Evolutionary conservation across 179 eudicot species (phyloP).

Genomic region (Carnegiea gigantea): DNA sequence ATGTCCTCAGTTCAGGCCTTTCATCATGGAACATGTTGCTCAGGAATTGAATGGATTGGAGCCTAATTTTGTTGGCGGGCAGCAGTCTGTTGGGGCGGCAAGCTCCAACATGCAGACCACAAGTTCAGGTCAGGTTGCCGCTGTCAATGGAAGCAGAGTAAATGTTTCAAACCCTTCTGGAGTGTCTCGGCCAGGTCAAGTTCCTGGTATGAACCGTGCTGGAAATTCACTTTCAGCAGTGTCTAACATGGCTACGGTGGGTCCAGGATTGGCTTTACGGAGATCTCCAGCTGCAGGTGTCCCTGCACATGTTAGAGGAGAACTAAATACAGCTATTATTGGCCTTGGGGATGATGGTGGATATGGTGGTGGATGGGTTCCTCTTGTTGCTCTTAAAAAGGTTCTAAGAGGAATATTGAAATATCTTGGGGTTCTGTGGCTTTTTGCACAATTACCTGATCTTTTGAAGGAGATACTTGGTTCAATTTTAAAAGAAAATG

Average conservation of each 20-base stretch:
- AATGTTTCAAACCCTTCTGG: slow-evolving; percentile 49
- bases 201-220: slow-evolving; percentile 53
- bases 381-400: slow-evolving; percentile 96
- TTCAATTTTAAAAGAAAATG: slow-evolving; percentile 89
- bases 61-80: slow-evolving; percentile 69
- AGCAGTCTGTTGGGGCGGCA: slow-evolving; percentile 51
- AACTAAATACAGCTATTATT: slow-evolving; percentile 90
- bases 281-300: slow-evolving; percentile 77
- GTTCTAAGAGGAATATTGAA: slow-evolving; percentile 94
- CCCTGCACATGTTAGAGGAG: slow-evolving; percentile 97
- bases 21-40: slow-evolving; percentile 99
- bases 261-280: slow-evolving; percentile 61
- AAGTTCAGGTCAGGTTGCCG: slow-evolving; percentile 50
- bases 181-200: slow-evolving; percentile 61
- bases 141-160: slow-evolving; percentile 51
- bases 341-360: slow-evolving; percentile 99
- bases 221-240: slow-evolving; percentile 56
- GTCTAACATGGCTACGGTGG: slow-evolving; percentile 46
- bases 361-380: slow-evolving; percentile 99
- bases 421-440: slow-evolving; percentile 97
- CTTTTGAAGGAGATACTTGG: slow-evolving; percentile 94
- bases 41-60: slow-evolving; percentile 96
- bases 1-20: slow-evolving; percentile 98
- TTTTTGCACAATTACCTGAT: slow-evolving; percentile 94
- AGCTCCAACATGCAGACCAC: slow-evolving; percentile 43